Conservation (phyloP, 208 protist species). For the Lotmaria passim region DNA sequence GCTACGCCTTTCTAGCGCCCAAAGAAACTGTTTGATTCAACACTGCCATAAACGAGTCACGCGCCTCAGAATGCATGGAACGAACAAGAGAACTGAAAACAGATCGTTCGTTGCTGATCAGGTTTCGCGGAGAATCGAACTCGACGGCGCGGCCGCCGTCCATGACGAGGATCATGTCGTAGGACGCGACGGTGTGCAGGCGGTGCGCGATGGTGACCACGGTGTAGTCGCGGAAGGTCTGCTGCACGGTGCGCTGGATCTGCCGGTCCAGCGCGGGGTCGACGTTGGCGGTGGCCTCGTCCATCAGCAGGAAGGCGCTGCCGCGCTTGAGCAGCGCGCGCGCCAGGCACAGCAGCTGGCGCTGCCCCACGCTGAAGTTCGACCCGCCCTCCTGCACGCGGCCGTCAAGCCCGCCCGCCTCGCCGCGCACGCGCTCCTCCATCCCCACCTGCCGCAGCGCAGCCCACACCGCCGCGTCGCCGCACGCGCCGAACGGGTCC, state of each 20-base stretch:
- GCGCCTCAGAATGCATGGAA: no score
- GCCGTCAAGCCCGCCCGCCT: slow-evolving; percentile 37
- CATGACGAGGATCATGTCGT: slow-evolving; percentile 73
- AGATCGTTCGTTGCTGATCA: no score
- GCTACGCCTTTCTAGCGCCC: no score
- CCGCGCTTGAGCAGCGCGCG: slow-evolving; percentile 65
- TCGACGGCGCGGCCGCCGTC: slow-evolving; percentile 40
- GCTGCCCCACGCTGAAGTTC: slow-evolving; percentile 80
- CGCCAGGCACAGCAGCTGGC: slow-evolving; percentile 76
- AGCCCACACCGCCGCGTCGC: slow-evolving; percentile 48
- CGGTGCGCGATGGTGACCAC: slow-evolving; percentile 76
- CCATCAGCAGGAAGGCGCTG: slow-evolving; percentile 74
- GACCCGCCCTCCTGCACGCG: slow-evolving; percentile 61
- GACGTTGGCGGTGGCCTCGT: slow-evolving; percentile 78
- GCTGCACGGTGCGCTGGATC: slow-evolving; percentile 60
- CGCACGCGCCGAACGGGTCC: slow-evolving; percentile 57
- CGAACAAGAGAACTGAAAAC: neutral
- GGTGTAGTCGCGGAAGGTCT: slow-evolving; percentile 56
- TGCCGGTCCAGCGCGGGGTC: slow-evolving; percentile 55
- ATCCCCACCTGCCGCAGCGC: slow-evolving; percentile 63
- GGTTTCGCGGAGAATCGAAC: slow-evolving; percentile 20
- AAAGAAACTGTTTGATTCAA: no score
- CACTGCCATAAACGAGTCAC: no score
- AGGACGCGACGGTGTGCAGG: slow-evolving; percentile 68
- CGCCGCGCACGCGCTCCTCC: slow-evolving; percentile 34